Conservation (phyloP, 768 basidiomycete genomes). For the Boletus reticuloceps region DNA sequence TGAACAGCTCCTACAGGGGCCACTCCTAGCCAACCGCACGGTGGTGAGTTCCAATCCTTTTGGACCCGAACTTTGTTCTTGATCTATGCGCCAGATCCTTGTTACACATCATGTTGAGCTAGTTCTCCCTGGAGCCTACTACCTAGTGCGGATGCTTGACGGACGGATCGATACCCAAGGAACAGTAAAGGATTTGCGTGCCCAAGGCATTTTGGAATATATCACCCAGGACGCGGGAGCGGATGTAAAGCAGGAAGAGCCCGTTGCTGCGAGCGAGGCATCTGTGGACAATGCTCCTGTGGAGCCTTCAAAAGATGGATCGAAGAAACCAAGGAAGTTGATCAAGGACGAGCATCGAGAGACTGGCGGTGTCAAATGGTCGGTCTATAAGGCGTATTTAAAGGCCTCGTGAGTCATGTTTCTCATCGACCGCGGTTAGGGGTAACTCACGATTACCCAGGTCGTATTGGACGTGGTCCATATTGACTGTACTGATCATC, state of each 20-base stretch:
- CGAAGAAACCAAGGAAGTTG: conserved; percentile 68
- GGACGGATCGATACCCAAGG: conserved; percentile 80
- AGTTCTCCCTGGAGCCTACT: conserved; percentile 69
- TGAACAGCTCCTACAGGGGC: conserved; percentile 64
- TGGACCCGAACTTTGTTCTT: background rate
- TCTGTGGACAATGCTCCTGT: conserved; percentile 2
- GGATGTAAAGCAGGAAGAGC: conserved; percentile 45
- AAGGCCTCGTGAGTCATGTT: conserved; percentile 55
- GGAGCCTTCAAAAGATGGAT: background rate
- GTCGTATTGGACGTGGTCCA: conserved; percentile 32
- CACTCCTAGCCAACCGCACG: conserved; percentile 63
- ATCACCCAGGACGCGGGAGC: conserved; percentile 55
- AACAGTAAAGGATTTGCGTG: conserved; percentile 59
- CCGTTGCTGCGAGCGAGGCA: conserved; percentile 13
- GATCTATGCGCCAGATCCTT: conserved; percentile 41
- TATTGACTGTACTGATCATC: conserved; percentile 20
- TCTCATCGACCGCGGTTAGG: background rate
- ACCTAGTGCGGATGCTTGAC: conserved; percentile 76
- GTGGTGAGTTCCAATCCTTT: conserved; percentile 42
- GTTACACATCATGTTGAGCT: conserved; percentile 87
- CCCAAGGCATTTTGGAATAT: conserved; percentile 57
- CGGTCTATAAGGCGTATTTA: conserved; percentile 64
- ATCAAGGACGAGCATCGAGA: conserved; percentile 82
- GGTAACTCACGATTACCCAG: conserved; percentile 7
- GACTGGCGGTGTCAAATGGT: conserved; percentile 80